Evolutionary conservation across 208 protist species (phyloP).

Genomic region (Leishmania tarentolae): DNA sequence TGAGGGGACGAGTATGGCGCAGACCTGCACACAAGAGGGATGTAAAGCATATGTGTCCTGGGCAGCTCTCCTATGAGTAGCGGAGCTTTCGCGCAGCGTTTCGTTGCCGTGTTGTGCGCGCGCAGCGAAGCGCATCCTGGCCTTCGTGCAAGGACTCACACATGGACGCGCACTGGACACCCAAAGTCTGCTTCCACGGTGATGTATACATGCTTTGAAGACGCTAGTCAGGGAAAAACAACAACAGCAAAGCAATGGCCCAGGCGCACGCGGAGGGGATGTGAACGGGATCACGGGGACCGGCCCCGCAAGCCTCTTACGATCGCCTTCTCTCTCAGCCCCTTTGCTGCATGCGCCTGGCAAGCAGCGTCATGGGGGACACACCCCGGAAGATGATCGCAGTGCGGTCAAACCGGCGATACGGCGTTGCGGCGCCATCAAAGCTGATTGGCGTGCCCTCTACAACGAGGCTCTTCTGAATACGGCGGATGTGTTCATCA

Average conservation of each 20-base stretch:
- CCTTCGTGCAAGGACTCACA: not conserved
- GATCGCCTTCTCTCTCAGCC: not conserved
- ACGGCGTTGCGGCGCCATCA: constrained; percentile 60
- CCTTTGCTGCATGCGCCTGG: constrained; percentile 36
- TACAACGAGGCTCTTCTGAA: constrained; percentile 48
- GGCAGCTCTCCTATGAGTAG: not conserved
- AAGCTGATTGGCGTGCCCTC: constrained; percentile 69
- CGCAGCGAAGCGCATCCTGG: not conserved
- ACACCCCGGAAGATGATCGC: constrained; percentile 83
- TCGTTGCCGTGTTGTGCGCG: not conserved
- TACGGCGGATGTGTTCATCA: constrained; percentile 74
- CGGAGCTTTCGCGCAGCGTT: too few relatives aligned
- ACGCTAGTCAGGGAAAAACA: not conserved
- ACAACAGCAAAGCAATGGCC: not conserved
- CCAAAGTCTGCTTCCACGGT: not conserved
- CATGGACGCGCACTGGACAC: not conserved
- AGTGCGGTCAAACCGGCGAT: constrained; percentile 59
- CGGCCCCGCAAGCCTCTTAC: not conserved
- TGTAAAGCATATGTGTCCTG: not conserved
- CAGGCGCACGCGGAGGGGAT: not conserved
- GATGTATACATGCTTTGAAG: not conserved
- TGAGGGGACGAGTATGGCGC: not conserved
- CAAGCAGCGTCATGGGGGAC: constrained; percentile 77
- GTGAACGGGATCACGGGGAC: not conserved
- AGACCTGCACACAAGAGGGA: not conserved